Conservation (phyloP, 257 asterid species). For the Fraxinus quadrangulata region DNA sequence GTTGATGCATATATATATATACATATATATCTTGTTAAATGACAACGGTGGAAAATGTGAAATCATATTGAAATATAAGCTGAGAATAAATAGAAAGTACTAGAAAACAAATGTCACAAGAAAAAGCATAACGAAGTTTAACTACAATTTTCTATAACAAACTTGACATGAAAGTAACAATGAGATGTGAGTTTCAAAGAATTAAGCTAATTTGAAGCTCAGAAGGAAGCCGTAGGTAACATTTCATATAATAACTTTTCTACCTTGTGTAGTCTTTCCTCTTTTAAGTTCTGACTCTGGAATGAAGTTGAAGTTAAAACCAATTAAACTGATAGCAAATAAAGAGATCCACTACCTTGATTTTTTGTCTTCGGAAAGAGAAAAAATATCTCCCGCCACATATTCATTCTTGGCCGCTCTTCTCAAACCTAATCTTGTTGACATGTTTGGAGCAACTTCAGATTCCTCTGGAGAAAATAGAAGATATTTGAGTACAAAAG, state of each 20-base stretch:
- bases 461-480: conserved; percentile 62
- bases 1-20: background rate
- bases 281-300: conserved; percentile 10
- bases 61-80: background rate
- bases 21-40: too few relatives aligned
- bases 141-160: background rate
- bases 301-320: conserved; percentile 17
- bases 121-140: background rate
- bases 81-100: conserved; percentile 10
- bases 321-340: conserved; percentile 22
- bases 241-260: conserved; percentile 5
- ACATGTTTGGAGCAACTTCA: conserved; percentile 35
- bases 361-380: conserved; percentile 72
- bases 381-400: conserved; percentile 58
- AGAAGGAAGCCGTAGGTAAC: background rate
- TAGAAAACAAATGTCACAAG: conserved; percentile 4
- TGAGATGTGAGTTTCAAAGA: conserved; percentile 12
- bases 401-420: conserved; percentile 47
- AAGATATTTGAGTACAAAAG: conserved; percentile 88
- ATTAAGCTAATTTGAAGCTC: conserved; percentile 15
- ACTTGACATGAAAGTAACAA: background rate
- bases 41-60: too few relatives aligned
- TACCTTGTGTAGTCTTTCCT: background rate
- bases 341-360: conserved; percentile 58
- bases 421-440: conserved; percentile 35